phyloP scores from a whole-genome alignment of 495 filamentous ascomycete species.

The Parathielavia hyrcaniae region DNA sequence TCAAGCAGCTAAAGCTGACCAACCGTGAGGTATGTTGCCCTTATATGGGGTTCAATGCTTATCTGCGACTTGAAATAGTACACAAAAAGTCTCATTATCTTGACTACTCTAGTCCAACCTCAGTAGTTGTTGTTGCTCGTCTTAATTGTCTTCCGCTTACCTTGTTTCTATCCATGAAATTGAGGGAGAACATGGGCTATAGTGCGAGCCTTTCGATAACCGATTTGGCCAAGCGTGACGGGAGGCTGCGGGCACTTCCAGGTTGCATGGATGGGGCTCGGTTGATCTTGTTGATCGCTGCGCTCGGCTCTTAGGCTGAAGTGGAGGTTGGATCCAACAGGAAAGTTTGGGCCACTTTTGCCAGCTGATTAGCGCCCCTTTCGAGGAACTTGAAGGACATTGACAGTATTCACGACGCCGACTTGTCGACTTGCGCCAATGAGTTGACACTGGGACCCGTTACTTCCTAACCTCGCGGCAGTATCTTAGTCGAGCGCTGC shows the following conservation, averaged over 20 bases:
- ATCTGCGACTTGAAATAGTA: too few relatives aligned
- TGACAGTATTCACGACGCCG: neutral
- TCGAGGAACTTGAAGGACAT: neutral
- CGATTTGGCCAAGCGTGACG: constrained; percentile 9
- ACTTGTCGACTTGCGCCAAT: constrained; percentile 6
- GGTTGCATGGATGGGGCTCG: neutral
- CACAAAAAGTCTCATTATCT: too few relatives aligned
- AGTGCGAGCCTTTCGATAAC: too few relatives aligned
- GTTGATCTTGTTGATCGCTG: neutral
- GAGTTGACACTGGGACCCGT: neutral
- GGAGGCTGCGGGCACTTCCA: constrained; percentile 8
- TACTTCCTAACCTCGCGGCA: neutral
- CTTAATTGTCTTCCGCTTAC: neutral
- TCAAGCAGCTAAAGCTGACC: too few relatives aligned
- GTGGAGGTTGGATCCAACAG: neutral
- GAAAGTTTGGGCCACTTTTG: neutral
- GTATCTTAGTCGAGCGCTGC: neutral
- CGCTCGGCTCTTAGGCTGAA: neutral
- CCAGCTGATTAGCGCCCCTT: neutral
- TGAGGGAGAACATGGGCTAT: neutral
- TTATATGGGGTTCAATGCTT: too few relatives aligned
- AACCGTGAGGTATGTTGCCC: too few relatives aligned
- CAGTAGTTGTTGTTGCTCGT: too few relatives aligned
- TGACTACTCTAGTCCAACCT: too few relatives aligned
- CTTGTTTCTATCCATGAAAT: neutral